Conservation (phyloP, 768 basidiomycete species). For the Filobasidium floriforme region DNA sequence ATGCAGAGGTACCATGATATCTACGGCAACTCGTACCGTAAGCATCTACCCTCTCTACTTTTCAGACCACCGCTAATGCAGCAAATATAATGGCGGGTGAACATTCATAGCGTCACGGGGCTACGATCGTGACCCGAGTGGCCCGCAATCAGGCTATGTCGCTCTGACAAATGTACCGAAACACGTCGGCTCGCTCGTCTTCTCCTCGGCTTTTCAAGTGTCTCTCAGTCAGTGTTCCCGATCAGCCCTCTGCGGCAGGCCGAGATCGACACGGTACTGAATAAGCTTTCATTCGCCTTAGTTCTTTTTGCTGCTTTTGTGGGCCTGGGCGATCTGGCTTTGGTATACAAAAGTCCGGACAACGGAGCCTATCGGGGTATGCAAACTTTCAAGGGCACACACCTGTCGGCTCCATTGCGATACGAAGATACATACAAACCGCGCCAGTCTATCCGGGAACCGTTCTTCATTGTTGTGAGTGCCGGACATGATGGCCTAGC, state of each 20-base stretch:
- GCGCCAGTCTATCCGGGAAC: neutral
- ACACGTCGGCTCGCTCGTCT: constrained; percentile 17
- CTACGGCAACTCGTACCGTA: neutral
- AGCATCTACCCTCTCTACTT: neutral
- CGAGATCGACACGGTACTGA: neutral
- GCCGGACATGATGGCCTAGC: neutral
- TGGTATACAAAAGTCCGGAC: neutral
- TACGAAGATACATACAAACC: neutral
- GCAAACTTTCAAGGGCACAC: neutral
- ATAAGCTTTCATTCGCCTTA: neutral
- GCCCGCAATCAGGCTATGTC: constrained; percentile 4
- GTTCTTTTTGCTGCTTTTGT: constrained; percentile 8
- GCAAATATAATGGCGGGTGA: neutral
- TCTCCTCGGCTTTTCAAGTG: constrained; percentile 6
- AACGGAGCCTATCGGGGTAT: neutral
- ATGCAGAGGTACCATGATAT: neutral
- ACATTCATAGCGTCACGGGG: neutral
- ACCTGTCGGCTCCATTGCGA: neutral
- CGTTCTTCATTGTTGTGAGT: constrained; percentile 5
- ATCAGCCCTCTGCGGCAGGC: too few species aligned
- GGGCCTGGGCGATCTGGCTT: constrained; percentile 9
- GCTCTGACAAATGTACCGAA: constrained; percentile 11
- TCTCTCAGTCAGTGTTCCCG: constrained; percentile 10
- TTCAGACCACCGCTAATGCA: neutral
- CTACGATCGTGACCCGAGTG: constrained; percentile 4